Percentiles rank a stretch among this genome's conserved stretches.
phyloP scores from a whole-genome alignment of 2,329 filamentous ascomycete genomes.

The Clarireedia paspali region DNA sequence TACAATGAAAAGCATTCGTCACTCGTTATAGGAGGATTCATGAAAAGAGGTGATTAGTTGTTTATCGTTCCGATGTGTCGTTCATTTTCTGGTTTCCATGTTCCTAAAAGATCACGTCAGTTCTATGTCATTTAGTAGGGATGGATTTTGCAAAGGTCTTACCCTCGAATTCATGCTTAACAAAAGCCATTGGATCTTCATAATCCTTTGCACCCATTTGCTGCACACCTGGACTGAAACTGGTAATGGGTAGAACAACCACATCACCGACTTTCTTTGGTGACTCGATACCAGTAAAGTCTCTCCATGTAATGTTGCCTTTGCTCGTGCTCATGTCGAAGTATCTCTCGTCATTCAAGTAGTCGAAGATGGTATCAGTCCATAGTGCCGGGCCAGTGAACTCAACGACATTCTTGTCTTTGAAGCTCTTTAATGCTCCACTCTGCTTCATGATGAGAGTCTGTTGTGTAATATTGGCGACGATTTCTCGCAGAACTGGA shows the following conservation, averaged over 20 bases:
- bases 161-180: constrained; percentile 97
- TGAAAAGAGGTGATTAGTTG: not conserved
- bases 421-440: constrained; percentile 51
- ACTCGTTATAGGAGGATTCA: not conserved
- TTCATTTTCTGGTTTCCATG: constrained; percentile 68
- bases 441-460: constrained; percentile 65
- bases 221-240: constrained; percentile 88
- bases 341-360: constrained; percentile 85
- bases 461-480: constrained; percentile 76
- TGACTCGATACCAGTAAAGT: constrained; percentile 81
- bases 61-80: constrained; percentile 51
- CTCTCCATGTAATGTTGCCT: constrained; percentile 71
- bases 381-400: constrained; percentile 91
- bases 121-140: not conserved
- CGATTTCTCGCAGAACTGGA: constrained; percentile 80
- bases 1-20: not conserved
- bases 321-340: constrained; percentile 67
- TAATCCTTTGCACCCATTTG: constrained; percentile 87
- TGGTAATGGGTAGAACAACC: constrained; percentile 88
- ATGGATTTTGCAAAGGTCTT: constrained; percentile 15
- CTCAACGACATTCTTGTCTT: constrained; percentile 72
- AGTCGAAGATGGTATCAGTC: constrained; percentile 88
- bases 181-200: constrained; percentile 93
- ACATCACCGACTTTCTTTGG: constrained; percentile 90
- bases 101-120: constrained; percentile 40